Conservation (phyloP, 108 stramenopile genomes). For the Cyclotella kingstonii region DNA sequence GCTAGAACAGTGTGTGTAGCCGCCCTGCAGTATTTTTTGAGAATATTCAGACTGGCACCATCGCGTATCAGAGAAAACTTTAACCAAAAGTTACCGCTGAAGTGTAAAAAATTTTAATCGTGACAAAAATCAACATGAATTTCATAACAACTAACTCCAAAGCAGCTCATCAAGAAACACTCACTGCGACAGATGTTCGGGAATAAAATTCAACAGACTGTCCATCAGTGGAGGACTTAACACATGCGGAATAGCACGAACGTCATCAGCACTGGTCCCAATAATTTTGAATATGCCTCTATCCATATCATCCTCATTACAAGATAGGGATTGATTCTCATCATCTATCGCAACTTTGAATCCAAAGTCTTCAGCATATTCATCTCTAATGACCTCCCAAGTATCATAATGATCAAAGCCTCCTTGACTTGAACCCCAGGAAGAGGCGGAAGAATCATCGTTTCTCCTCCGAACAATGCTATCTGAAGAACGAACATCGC, state of each 20-base stretch:
- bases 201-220: constrained; percentile 67
- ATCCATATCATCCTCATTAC: constrained; percentile 12
- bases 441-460: constrained; percentile 33
- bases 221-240: constrained; percentile 82
- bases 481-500: constrained; percentile 19
- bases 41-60: constrained; percentile 67
- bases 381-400: constrained; percentile 74
- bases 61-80: constrained; percentile 75
- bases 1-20: constrained; percentile 69
- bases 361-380: constrained; percentile 73
- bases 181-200: constrained; percentile 38
- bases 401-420: constrained; percentile 54
- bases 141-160: no score
- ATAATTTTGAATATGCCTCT: constrained; percentile 57
- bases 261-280: constrained; percentile 67
- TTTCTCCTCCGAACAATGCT: constrained; percentile 21
- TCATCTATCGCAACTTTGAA: constrained; percentile 55
- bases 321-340: constrained; percentile 13
- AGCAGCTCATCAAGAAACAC: neutral
- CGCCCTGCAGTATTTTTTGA: constrained; percentile 57
- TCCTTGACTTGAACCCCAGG: constrained; percentile 31
- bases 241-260: constrained; percentile 62
- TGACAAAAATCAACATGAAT: no score
- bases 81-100: constrained; percentile 63
- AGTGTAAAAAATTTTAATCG: no score